Base-by-base conservation (phyloP, 768 basidiomycete genomes). In the Hygrocybe coccinea region DNA sequence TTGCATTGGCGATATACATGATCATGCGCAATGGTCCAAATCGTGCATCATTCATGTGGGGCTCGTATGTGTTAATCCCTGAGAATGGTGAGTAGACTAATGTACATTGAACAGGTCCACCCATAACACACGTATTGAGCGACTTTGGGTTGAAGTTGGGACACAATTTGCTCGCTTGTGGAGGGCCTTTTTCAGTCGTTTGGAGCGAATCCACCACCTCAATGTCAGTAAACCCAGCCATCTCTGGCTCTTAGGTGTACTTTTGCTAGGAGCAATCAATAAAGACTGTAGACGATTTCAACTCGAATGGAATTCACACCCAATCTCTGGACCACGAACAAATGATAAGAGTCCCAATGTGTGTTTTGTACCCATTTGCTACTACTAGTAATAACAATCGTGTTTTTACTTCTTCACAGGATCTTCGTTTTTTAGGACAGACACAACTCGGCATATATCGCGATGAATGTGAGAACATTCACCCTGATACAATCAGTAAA, bases 101-200 rank as follows among this genome's bases (percentile, higher is more conserved):
- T 15, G 12, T 19, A n/a, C 15, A 12, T 52, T 24, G 9, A 9
- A 8, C 34, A 68, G 66, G 14, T 76, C 69, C 0, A 74, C 69
- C 0, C 45, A 50, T 1, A 77, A 77, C 47, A 68, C 66, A 0
- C 58, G 66, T 1, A 75, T 76, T 35, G 76, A 78, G 55, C 57
- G 67, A 0, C 56, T 78, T 0, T 78, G 76, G 76, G 72, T 74
- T 9, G 71, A 78, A 50, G 63, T 72, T 33, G 72, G 73, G 0
- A 29, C 56, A 0, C 62, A 74, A 7, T 75, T 78, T 64, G 66
- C 59, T 1, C 60, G 65, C 1, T 2, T n/a, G 8, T 78, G 77
- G 77, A 43, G 62, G 6, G 71, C 64, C 1, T 76, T 77, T 53
- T 78, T 78, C 49, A 52, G 21, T 0, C 56, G 60, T 0, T 65